Base-by-base conservation (phyloP, 768 basidiomycete genomes). In the Lactarius vividus region DNA sequence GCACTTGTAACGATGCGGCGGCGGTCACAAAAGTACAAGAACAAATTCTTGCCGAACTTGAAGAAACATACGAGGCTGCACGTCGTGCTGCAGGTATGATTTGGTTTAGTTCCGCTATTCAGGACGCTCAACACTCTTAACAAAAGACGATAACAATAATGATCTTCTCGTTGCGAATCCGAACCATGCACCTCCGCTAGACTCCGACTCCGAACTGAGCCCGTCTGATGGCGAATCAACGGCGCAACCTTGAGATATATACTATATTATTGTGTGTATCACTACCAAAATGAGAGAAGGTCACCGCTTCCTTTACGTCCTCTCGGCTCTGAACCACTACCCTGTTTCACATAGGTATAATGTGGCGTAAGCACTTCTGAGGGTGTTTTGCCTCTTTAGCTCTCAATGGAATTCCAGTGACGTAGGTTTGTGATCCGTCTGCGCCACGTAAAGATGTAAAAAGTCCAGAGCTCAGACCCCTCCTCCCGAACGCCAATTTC, bases 41-140 rank as follows among this genome's bases (percentile, higher is more conserved):
- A 29, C 76, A 75, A 33, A 87, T 93, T 59, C 85, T 94, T 59
- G 77, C 82, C 3, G 88, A 94, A 69, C 81, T 91, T 20, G 85
- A 91, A 74, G 76, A 76, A 23, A 83, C 77, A 61, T 92, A 88
- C 74, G 76, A 79, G 37, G 82, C 84, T 64, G 85, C 86, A 1
- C 77, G 90, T 62, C 77, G 79, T 59, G 73, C 78, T 4, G 79
- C 81, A 78, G 83, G 88, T 85, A 40, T 39, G 75, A 71, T 42
- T n/a, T 42, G 33, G 54, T 46, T 52, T 4, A 67, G 57, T 35
- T 39, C n/a, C 39, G n/a, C 3, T 39, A 10, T 35, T 20, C 31
- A n/a, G 39, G 6, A 42, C 26, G 2, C 31, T 58, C 8, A 46
- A 8, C 11, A 15, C 33, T 40, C 37, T 7, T 46, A 4, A 11